These are phyloP conservation scores for Margaritispora aquatica DNA, from an alignment of 495 filamentous ascomycete genomes.

Conservation along the genomic window DNA sequence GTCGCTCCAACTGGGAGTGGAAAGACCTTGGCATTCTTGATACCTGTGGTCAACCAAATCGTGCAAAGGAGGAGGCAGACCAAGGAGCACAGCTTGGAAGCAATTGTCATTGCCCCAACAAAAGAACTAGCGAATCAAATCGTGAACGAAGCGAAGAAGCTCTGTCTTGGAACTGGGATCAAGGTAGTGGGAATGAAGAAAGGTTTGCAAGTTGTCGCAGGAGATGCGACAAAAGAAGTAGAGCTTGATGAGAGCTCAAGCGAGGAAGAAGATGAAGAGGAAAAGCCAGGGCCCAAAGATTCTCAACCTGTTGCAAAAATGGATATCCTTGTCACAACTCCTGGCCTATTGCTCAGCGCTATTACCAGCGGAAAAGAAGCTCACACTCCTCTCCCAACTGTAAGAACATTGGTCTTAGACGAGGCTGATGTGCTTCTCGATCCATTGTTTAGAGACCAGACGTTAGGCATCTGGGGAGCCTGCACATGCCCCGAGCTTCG, in stretches of 20 bases:
- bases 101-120: slow-evolving; percentile 81
- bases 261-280: slow-evolving; percentile 27
- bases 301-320: slow-evolving; percentile 51
- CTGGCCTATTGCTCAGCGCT: slow-evolving; percentile 69
- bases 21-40: slow-evolving; percentile 91
- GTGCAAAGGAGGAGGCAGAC: slow-evolving; percentile 40
- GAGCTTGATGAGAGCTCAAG: slow-evolving; percentile 10
- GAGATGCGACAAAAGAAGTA: slow-evolving; percentile 11
- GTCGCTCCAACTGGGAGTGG: slow-evolving; percentile 94
- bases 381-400: slow-evolving; percentile 48
- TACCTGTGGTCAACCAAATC: slow-evolving; percentile 74
- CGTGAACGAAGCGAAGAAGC: slow-evolving; percentile 82
- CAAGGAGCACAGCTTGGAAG: slow-evolving; percentile 48
- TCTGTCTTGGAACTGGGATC: slow-evolving; percentile 70
- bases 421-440: slow-evolving; percentile 96
- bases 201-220: slow-evolving; percentile 60
- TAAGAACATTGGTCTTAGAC: slow-evolving; percentile 74
- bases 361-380: slow-evolving; percentile 47
- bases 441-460: slow-evolving; percentile 84
- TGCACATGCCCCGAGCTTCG: slow-evolving; percentile 61
- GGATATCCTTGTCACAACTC: slow-evolving; percentile 87
- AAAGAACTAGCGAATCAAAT: slow-evolving; percentile 90
- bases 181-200: slow-evolving; percentile 80
- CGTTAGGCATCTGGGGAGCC: slow-evolving; percentile 75
- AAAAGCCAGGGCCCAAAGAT: slow-evolving; percentile 30